phyloP scores from a whole-genome alignment of 2,329 filamentous ascomycete genomes.

The Tolypocladium endophyticum region DNA sequence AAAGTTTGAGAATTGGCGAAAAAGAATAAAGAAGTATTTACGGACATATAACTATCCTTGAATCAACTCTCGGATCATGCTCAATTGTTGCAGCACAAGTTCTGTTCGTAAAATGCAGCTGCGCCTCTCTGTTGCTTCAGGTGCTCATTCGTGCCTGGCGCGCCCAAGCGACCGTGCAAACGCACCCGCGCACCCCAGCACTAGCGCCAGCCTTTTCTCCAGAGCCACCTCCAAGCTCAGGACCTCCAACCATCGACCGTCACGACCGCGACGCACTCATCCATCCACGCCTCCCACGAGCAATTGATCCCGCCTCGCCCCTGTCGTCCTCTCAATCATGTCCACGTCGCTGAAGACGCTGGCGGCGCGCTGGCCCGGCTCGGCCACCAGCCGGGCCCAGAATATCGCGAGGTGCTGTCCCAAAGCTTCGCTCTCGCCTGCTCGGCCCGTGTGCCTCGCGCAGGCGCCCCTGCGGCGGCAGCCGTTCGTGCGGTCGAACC shows the following conservation, averaged over 20 bases:
- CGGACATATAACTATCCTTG: too few species aligned
- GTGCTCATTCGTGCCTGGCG: not conserved
- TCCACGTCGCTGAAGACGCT: constrained; percentile 16
- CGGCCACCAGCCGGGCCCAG: constrained; percentile 8
- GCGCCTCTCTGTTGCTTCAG: not conserved
- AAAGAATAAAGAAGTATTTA: too few species aligned
- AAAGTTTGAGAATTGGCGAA: too few species aligned
- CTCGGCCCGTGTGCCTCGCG: constrained; percentile 11
- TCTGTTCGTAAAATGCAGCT: too few species aligned
- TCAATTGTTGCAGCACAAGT: too few species aligned
- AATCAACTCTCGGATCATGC: too few species aligned
- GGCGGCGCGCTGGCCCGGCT: constrained; percentile 19
- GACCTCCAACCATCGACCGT: not conserved
- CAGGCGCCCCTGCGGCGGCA: constrained; percentile 4
- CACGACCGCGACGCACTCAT: not conserved
- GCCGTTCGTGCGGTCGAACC: not conserved
- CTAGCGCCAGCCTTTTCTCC: not conserved
- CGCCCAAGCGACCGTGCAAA: not conserved
- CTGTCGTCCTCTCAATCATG: not conserved
- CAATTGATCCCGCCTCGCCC: not conserved
- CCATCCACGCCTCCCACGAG: not conserved
- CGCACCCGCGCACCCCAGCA: not conserved
- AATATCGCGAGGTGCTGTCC: constrained; percentile 14
- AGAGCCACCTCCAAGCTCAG: not conserved
- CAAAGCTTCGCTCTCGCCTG: constrained; percentile 18